Conservation (phyloP, 176 grass and related monocot species). For the Carex myosuroides region DNA sequence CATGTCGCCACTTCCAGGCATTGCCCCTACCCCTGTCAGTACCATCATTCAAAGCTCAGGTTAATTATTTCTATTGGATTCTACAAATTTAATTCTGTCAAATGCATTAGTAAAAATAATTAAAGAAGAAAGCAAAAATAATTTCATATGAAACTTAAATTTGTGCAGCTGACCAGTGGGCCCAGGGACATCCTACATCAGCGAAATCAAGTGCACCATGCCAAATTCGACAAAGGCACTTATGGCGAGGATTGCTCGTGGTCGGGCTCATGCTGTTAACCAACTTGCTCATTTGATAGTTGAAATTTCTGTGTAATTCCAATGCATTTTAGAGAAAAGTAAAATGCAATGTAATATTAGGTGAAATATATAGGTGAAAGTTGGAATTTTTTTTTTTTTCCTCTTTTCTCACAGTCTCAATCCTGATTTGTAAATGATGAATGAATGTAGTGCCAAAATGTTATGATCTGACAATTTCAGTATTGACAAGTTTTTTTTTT, state of each 20-base stretch:
- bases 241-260: not conserved
- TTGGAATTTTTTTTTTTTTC: not conserved
- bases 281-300: not conserved
- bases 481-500: too few species aligned
- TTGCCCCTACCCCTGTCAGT: not conserved
- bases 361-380: not conserved
- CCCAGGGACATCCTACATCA: not conserved
- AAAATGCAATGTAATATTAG: not conserved
- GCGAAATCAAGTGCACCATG: not conserved
- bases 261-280: not conserved
- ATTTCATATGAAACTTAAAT: not conserved
- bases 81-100: not conserved
- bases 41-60: not conserved
- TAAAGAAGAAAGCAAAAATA: not conserved
- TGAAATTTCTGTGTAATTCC: not conserved
- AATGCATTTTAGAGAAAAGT: not conserved
- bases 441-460: not conserved
- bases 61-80: not conserved
- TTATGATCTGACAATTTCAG: not conserved
- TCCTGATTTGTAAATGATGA: not conserved
- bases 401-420: not conserved
- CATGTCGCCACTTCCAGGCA: not conserved
- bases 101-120: not conserved
- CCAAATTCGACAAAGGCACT: not conserved
- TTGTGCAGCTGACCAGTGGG: not conserved